These are phyloP conservation scores for Fusarium sp. DNA, from an alignment of 2,329 filamentous ascomycete species.

Conservation along the genomic window DNA sequence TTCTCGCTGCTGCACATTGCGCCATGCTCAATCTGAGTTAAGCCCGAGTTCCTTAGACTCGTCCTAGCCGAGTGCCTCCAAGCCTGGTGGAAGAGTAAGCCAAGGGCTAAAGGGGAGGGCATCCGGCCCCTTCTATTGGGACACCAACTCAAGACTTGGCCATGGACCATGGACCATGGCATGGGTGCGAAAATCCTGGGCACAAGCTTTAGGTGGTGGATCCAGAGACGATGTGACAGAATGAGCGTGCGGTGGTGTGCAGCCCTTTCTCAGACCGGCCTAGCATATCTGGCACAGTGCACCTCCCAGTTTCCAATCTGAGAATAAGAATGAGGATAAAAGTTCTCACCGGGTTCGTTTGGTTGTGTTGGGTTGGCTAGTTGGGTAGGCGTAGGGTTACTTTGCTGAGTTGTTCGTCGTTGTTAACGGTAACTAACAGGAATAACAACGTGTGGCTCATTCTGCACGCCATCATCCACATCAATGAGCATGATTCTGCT, in stretches of 20 bases:
- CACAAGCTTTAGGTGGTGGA: slow-evolving; percentile 42
- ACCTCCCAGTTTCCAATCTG: not conserved
- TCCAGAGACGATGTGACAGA: slow-evolving; percentile 36
- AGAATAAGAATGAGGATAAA: slow-evolving; percentile 1
- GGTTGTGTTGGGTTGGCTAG: slow-evolving; percentile 18
- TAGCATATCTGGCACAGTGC: slow-evolving; percentile 25
- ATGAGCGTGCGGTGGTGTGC: slow-evolving; percentile 22
- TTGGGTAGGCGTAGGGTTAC: too few species aligned
- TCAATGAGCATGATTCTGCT: slow-evolving; percentile 35
- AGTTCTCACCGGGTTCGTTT: slow-evolving; percentile 35
- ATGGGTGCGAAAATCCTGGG: slow-evolving; percentile 26
- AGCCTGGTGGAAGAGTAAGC: slow-evolving; percentile 7
- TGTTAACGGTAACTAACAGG: slow-evolving; percentile 20
- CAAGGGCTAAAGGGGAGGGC: slow-evolving; percentile 7
- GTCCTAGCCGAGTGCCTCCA: slow-evolving; percentile 10
- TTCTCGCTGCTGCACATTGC: not conserved
- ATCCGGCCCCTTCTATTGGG: slow-evolving; percentile 30
- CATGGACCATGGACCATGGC: not conserved
- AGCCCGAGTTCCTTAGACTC: slow-evolving; percentile 5
- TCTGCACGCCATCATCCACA: slow-evolving; percentile 38
- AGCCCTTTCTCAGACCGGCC: slow-evolving; percentile 38
- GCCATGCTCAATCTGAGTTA: slow-evolving; percentile 12
- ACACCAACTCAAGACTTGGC: slow-evolving; percentile 11
- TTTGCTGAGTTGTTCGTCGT: slow-evolving; percentile 31
- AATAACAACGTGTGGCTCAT: slow-evolving; percentile 32